Evolutionary conservation across 768 basidiomycete species (phyloP), one percentile per base, ranked within the genome.

Genomic region (Gloeophyllum trabeum): DNA sequence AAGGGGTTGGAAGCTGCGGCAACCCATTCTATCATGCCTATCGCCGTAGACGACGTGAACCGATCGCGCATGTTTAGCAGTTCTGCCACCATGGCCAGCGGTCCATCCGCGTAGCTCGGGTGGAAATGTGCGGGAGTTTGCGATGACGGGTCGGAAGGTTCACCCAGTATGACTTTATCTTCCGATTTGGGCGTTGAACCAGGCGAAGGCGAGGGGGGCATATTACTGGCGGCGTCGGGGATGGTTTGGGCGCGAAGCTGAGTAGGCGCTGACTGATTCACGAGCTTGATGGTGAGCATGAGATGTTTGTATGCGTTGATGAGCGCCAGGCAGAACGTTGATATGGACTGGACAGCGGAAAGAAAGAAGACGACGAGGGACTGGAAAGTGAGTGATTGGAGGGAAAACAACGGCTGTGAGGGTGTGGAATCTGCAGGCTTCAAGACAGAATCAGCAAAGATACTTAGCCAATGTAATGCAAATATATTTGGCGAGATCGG

Each of bases 291-390:
- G 35, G 81, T 79, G 43, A 61, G 63, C 5, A 81, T 53, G 12
- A 72, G 68, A 49, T 76, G 79, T 55, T 74, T 79, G 64, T 84
- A 83, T 18, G 73, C 64, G 38, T 81, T 72, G 36, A 84, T 75
- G 40, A 89, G 62, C 26, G 75, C 67, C 10, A 89, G 73, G 49
- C 79, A 79, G 26, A 67, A 60, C 6, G 82, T 78, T 0, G 87
- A 87, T 24, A 89, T 57, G 4, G 70, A 65, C 50, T 87, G 86
- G 12, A 90, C 67, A 22, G 78, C 69, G 10, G 89, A 85, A 18
- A 93, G 79, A 16, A 85, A 60, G 47, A 83, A 56, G 35, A 91
- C 70, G 41, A 85, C 63, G 28, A 87, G 55, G 39, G 65, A 64
- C 26, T 81, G 69, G 45, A 69, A 62, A 16, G 72, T 65, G 35